Percentiles rank a stretch among this genome's conserved stretches.
Evolutionary conservation across 2,329 filamentous ascomycete species (phyloP).

Genomic region (Fusarium setosum): DNA sequence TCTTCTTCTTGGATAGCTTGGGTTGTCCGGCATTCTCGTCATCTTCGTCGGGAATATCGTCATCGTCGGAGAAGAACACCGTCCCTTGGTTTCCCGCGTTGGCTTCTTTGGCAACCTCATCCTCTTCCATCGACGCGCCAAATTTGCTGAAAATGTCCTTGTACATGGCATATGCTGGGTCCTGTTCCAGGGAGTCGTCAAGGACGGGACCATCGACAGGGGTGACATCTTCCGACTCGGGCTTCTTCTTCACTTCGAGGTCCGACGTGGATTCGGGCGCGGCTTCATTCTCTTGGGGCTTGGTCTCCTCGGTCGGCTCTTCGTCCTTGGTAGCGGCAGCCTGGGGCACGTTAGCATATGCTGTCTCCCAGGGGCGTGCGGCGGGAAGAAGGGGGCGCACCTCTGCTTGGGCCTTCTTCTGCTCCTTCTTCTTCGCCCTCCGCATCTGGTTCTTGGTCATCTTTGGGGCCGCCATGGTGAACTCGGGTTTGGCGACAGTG

Average conservation of each 20-base stretch:
- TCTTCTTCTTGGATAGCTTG: slow-evolving; percentile 93
- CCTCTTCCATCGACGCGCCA: slow-evolving; percentile 71
- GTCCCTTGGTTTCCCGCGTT: slow-evolving; percentile 83
- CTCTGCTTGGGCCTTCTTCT: slow-evolving; percentile 73
- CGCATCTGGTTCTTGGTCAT: slow-evolving; percentile 95
- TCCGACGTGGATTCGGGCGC: slow-evolving; percentile 50
- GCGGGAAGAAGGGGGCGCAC: slow-evolving; percentile 46
- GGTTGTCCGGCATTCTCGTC: slow-evolving; percentile 73
- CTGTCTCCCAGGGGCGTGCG: not conserved
- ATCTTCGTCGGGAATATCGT: slow-evolving; percentile 87
- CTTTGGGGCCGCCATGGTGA: slow-evolving; percentile 73
- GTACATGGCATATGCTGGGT: slow-evolving; percentile 86
- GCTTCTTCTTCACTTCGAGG: slow-evolving; percentile 56
- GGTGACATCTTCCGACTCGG: slow-evolving; percentile 48
- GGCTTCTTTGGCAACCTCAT: slow-evolving; percentile 72
- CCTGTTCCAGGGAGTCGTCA: slow-evolving; percentile 70
- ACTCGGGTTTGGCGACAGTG: slow-evolving; percentile 38
- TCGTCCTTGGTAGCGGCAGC: slow-evolving; percentile 25
- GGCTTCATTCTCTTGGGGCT: slow-evolving; percentile 43
- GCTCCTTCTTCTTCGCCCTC: slow-evolving; percentile 91
- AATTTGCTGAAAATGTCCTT: slow-evolving; percentile 87
- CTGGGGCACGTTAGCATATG: slow-evolving; percentile 36
- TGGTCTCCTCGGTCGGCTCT: slow-evolving; percentile 32
- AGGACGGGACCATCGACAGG: slow-evolving; percentile 63
- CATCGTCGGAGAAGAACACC: slow-evolving; percentile 84